Evolutionary conservation across 2,329 filamentous ascomycete species (phyloP).

Genomic region (Chrysosporium keratinophilum): DNA sequence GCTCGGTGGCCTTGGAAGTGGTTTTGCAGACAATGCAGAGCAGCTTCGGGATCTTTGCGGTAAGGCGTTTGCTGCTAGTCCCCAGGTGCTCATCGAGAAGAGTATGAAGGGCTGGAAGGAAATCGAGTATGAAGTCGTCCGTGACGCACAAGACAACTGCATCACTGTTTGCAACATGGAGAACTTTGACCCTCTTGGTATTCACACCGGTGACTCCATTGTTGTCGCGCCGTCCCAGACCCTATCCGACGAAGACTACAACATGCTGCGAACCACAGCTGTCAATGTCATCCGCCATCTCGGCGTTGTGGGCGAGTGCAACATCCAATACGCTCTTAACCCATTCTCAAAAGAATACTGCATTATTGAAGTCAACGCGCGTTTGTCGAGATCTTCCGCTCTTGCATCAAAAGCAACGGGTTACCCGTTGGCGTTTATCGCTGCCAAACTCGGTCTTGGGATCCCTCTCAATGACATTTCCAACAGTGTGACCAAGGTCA

Average conservation of each 20-base stretch:
- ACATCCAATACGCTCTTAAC: slow-evolving; percentile 96
- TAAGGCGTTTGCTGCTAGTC: slow-evolving; percentile 89
- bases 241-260: slow-evolving; percentile 94
- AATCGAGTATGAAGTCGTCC: slow-evolving; percentile 96
- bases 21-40: slow-evolving; percentile 79
- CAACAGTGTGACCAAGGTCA: slow-evolving; percentile 91
- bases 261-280: slow-evolving; percentile 94
- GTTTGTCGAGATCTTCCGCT: slow-evolving; percentile 88
- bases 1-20: slow-evolving; percentile 85
- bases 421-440: slow-evolving; percentile 91
- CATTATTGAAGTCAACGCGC: slow-evolving; percentile 97
- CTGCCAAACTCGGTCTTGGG: slow-evolving; percentile 86
- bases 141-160: slow-evolving; percentile 92
- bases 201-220: slow-evolving; percentile 96
- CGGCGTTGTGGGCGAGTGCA: slow-evolving; percentile 95
- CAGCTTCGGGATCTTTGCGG: slow-evolving; percentile 81
- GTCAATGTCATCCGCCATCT: slow-evolving; percentile 96
- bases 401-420: slow-evolving; percentile 94
- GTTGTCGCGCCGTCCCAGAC: slow-evolving; percentile 97
- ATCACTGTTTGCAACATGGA: slow-evolving; percentile 99
- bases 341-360: slow-evolving; percentile 93
- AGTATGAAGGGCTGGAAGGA: slow-evolving; percentile 99
- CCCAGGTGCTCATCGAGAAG: slow-evolving; percentile 90
- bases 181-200: slow-evolving; percentile 96
- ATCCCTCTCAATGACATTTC: slow-evolving; percentile 94